phyloP scores from a whole-genome alignment of 805 yeast species.

The Saturnispora hagleri region DNA sequence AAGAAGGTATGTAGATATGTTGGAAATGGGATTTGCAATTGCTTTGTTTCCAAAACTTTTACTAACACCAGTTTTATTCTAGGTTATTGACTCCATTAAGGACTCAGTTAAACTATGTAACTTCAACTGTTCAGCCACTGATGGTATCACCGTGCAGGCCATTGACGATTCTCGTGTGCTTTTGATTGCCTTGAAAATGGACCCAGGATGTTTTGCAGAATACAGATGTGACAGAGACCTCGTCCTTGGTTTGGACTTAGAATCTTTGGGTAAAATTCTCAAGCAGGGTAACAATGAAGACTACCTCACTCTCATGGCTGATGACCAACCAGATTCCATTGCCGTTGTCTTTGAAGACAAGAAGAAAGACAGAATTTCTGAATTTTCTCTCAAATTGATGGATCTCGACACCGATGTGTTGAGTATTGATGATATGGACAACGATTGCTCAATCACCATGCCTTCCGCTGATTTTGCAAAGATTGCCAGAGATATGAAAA shows the following conservation, averaged over 20 bases:
- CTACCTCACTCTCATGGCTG: conserved; percentile 80
- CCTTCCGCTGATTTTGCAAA: conserved; percentile 86
- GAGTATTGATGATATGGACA: conserved; percentile 88
- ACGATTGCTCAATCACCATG: conserved; percentile 77
- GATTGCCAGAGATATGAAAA: conserved; percentile 78
- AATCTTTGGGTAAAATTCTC: conserved; percentile 78
- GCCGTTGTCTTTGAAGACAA: conserved; percentile 83
- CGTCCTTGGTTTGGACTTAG: conserved; percentile 85
- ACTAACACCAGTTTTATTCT: background rate
- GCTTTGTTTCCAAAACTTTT: background rate
- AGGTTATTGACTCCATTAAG: conserved; percentile 84
- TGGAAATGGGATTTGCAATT: no score
- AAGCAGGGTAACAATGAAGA: conserved; percentile 89
- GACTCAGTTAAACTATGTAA: conserved; percentile 93
- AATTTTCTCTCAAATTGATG: conserved; percentile 86
- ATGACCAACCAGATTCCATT: conserved; percentile 62
- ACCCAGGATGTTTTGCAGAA: conserved; percentile 78
- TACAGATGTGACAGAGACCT: conserved; percentile 93
- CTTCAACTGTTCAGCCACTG: conserved; percentile 86
- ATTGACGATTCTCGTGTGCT: conserved; percentile 95
- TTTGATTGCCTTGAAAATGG: conserved; percentile 79
- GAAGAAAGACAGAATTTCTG: conserved; percentile 83
- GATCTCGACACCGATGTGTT: conserved; percentile 93
- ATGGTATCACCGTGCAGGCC: conserved; percentile 91
- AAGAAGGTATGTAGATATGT: conserved; percentile 47